Evolutionary conservation across 441 rosid species (phyloP), one percentile per base, ranked within the genome.

Genomic region (Oxalis stricta): DNA sequence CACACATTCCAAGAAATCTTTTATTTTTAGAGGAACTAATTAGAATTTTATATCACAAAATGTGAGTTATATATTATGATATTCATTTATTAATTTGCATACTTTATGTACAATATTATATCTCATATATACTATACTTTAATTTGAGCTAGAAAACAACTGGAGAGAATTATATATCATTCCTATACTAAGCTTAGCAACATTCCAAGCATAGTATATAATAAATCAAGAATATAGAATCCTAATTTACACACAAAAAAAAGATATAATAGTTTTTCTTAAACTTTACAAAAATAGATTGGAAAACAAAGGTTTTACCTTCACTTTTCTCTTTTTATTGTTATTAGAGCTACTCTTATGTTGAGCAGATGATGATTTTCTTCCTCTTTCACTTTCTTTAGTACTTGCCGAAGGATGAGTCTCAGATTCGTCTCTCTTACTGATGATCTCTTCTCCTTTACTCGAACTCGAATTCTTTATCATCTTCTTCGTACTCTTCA

Each of bases 251-350:
- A 18, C 0, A 9, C 10, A 26, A 26, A 26, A 26, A 26, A 6
- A 6, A 26, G 1, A 2, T 5, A 1, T 26, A 26, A 26, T 26
- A 1, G 10, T 26, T 2, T 26, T 26, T 6, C 10, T 26, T 2
- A 1, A 26, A 6, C 10, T 26, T 26, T 35, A 2, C n/a, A n/a
- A n/a, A 35, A n/a, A 24, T 18, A 3, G 19, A 15, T 13, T 38
- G 14, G 19, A 23, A 18, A 10, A 7, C 14, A n/a, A 44, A 33
- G 5, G 19, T 0, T 17, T 46, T 70, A 85, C 96, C 94, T 83
- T 86, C 30, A 80, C 64, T 49, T 86, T 86, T 33, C 85, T 58
- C 64, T 78, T 83, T 44, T 60, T 67, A 46, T 33, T 55, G 17
- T 15, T 59, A 18, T 18, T 59, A 20, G n/a, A n/a, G n/a, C 23